Conservation (phyloP, 805 yeast species). For the Brettanomyces sp. region DNA sequence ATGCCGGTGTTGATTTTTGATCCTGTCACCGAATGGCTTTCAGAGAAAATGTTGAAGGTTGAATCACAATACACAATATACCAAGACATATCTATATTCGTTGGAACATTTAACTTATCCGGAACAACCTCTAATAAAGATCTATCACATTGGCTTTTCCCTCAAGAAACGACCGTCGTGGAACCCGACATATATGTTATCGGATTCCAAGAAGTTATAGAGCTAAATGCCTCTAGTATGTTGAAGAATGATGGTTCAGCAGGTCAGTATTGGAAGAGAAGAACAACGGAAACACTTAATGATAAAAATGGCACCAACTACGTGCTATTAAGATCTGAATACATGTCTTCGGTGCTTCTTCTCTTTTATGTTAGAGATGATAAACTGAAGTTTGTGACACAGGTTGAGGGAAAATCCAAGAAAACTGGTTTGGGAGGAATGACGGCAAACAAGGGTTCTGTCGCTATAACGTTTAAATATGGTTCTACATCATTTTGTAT, state of each 20-base stretch:
- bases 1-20: constrained; percentile 68
- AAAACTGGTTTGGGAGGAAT: constrained; percentile 96
- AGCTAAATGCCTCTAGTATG: constrained; percentile 84
- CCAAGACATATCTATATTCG: constrained; percentile 53
- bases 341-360: constrained; percentile 60
- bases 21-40: constrained; percentile 82
- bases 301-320: constrained; percentile 26
- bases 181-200: constrained; percentile 77
- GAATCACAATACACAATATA: constrained; percentile 49
- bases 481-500: constrained; percentile 76
- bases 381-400: constrained; percentile 44
- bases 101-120: constrained; percentile 83
- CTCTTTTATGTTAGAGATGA: constrained; percentile 52
- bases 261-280: constrained; percentile 69
- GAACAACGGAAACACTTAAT: constrained; percentile 56
- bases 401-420: constrained; percentile 89
- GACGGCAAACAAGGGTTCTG: constrained; percentile 95
- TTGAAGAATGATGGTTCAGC: constrained; percentile 76
- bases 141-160: constrained; percentile 74
- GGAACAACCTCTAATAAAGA: constrained; percentile 57
- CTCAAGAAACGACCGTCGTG: constrained; percentile 39
- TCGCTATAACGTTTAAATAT: constrained; percentile 79
- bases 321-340: constrained; percentile 62
- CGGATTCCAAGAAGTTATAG: constrained; percentile 92
- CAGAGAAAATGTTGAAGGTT: constrained; percentile 43